Evolutionary conservation across 2,329 filamentous ascomycete genomes (phyloP).

Genomic region (Pyrenochaeta sp.): DNA sequence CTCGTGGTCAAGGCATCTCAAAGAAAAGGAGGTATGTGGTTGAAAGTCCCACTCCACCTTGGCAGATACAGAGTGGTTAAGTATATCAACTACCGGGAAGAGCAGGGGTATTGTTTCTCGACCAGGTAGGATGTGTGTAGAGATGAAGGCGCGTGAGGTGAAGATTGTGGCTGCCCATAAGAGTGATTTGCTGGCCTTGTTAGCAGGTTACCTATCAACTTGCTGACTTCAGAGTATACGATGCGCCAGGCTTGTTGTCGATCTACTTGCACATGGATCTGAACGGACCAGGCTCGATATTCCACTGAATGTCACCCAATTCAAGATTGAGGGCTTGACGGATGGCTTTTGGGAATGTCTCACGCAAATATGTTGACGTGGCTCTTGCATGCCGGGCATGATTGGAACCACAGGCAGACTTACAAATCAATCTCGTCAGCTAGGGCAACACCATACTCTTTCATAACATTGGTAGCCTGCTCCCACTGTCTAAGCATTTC

Average conservation of each 20-base stretch:
- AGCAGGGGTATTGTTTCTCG: slow-evolving; percentile 51
- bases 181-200: slow-evolving; percentile 54
- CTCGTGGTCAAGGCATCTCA: slow-evolving; percentile 50
- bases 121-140: slow-evolving; percentile 43
- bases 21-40: slow-evolving; percentile 44
- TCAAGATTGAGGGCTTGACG: slow-evolving; percentile 4
- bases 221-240: slow-evolving; percentile 2
- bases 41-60: slow-evolving; percentile 58
- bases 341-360: not conserved
- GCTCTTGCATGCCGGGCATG: not conserved
- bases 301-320: not conserved
- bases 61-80: slow-evolving; percentile 58
- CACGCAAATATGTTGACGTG: not conserved
- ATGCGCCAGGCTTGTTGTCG: slow-evolving; percentile 1
- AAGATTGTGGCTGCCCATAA: slow-evolving; percentile 62
- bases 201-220: slow-evolving; percentile 15
- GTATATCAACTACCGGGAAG: slow-evolving; percentile 59
- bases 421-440: slow-evolving; percentile 33
- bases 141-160: slow-evolving; percentile 61
- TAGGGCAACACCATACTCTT: slow-evolving; percentile 20
- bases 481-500: slow-evolving; percentile 36
- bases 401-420: slow-evolving; percentile 17
- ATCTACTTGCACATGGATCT: not conserved
- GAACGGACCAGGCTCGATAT: not conserved
- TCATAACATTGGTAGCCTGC: slow-evolving; percentile 29